Base-by-base conservation (phyloP, 352 stramenopile genomes). In the Aphanomyces euteiches region DNA sequence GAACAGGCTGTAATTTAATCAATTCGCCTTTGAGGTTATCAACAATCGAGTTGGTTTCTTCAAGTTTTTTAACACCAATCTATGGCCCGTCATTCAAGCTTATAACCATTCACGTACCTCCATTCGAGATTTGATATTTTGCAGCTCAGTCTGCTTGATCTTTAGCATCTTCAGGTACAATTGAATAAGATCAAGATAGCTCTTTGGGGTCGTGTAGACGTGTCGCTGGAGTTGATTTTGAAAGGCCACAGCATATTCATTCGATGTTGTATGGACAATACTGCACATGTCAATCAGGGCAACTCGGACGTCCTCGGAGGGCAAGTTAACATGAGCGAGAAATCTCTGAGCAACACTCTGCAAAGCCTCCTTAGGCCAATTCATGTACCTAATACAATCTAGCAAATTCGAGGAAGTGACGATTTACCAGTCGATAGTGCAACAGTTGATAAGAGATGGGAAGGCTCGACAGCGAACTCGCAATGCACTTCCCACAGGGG, bases 151-250 rank as follows among this genome's bases (percentile, higher is more conserved):
- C 19, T 91, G 86, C 50, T 97, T 93, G 67, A 96, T 83, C 17
- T 90, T 79, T 3, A 98, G 81, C 89, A 98, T 96, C 54, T 88
- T 95, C 19, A 93, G 78, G 69, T 98, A 98, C 60, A 98, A 74
- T 12, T 89, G 80, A 71, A 98, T 98, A n/a, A 98, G 79, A 73
- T 98, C 95, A 28, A 98, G 72, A 71, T 98, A 98, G n/a, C 78
- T 94, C 73, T 98, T 98, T 0, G 95, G 95, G 3, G 95, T 98
- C n/a, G 92, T 98, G 80, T 98, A 98, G 56, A 98, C 91, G 45
- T 93, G 81, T 10, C 95, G 80, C 60, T 95, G 81, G 21, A 98
- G 73, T 66, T 98, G 90, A 2, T 84, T 78, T 40, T 93, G 90
- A 72, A 98, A 98, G 17, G 83, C 73, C 4, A 93, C 84, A 5